Evolutionary conservation across 2,329 filamentous ascomycete genomes (phyloP), one percentile per base, ranked within the genome.

Genomic region (Penicillium sp.): DNA sequence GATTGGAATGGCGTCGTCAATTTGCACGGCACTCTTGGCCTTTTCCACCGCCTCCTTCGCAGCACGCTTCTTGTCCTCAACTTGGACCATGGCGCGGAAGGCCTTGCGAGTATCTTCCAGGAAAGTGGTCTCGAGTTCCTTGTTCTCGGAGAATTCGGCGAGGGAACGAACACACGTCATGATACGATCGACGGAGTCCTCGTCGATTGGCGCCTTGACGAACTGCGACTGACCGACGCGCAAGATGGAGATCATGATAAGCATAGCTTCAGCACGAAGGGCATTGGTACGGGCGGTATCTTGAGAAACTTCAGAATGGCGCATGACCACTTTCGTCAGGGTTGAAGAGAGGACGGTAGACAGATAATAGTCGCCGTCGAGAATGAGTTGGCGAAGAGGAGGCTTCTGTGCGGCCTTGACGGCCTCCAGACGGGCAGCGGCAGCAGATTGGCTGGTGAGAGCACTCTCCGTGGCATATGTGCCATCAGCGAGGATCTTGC

Each of bases 201-300:
- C 93, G 54, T 98, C 93, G 55, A 98, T 97, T 2, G 90, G 88
- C 1, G 89, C 86, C 75, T 97, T 97, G 65, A 95, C 93, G 59
- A 98, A 98, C 55, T 95, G 89, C n/a, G 91, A 97, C 72, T 98
- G 93, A 36, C 93, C 93, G 51, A 96, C 93, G 43, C 93, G 90
- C 57, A 98, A 89, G 58, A 98, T 94, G 4, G 93, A 97, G 60
- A 98, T 95, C 90, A 97, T 95, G 66, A 98, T 97, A 45, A 98
- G 80, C 93, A 98, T 98, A 39, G 93, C 93, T 71, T 98, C 93
- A 3, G 93, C 93, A 43, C 89, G 86, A 26, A 98, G 80, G 28
- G 91, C 90, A 61, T 98, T 98, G 28, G 91, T 97, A 35, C 93
- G 85, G 38, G 88, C 87, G 38, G 78, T 72, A 61, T 96, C 91